Evolutionary conservation across 140 eudicot species (phyloP).

Genomic region (Artemisia princeps): DNA sequence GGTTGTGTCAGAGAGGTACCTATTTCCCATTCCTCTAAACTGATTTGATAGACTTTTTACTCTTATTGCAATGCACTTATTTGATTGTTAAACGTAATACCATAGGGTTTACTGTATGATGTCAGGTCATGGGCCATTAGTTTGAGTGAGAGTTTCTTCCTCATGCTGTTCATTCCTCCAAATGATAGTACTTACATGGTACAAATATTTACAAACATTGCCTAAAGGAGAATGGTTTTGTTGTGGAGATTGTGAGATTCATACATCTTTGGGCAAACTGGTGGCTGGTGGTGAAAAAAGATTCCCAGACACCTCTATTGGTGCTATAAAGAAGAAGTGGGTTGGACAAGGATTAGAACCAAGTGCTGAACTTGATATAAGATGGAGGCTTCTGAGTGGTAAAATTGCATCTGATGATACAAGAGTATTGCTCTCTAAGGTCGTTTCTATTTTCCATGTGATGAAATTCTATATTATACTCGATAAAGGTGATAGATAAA

Average conservation of each 20-base stretch:
- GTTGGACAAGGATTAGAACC: conserved; percentile 35
- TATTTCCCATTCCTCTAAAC: too few species aligned
- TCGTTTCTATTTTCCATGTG: conserved; percentile 68
- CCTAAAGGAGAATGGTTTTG: too few species aligned
- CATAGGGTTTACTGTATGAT: too few species aligned
- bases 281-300: conserved; percentile 42
- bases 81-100: too few species aligned
- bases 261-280: conserved; percentile 36
- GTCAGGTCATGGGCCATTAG: too few species aligned
- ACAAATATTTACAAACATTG: too few species aligned
- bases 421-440: conserved; percentile 47
- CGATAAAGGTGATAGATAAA: neutral
- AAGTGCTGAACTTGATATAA: conserved; percentile 45
- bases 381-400: conserved; percentile 83
- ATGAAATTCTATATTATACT: conserved; percentile 18
- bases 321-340: conserved; percentile 42
- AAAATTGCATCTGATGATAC: conserved; percentile 53
- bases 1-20: too few species aligned
- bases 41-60: too few species aligned
- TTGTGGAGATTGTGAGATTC: conserved; percentile 14
- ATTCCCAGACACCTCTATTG: conserved; percentile 43
- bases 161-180: too few species aligned
- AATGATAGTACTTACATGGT: too few species aligned
- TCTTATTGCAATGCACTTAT: too few species aligned
- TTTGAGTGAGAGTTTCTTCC: too few species aligned